These are phyloP conservation scores for Ophiostoma ips DNA, from an alignment of 2,329 filamentous ascomycete genomes.

Conservation along the genomic window DNA sequence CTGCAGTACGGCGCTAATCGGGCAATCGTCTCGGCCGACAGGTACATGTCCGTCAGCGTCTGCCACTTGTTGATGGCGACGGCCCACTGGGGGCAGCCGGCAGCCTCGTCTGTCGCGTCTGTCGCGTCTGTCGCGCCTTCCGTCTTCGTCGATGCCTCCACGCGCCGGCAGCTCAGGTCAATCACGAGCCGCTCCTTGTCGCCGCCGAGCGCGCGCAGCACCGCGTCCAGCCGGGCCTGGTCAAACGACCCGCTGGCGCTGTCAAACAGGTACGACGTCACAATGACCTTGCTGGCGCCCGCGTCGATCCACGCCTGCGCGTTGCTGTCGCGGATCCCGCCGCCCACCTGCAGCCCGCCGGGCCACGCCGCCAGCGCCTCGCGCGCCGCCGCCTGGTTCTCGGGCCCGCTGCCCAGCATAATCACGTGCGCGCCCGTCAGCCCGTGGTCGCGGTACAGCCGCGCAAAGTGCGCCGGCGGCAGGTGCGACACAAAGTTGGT, in stretches of 20 bases:
- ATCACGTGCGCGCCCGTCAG: conserved; percentile 83
- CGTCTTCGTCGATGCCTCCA: neutral
- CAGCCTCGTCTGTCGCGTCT: no score
- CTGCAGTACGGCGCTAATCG: conserved; percentile 81
- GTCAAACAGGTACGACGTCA: conserved; percentile 91
- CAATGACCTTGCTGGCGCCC: conserved; percentile 89
- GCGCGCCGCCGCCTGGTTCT: conserved; percentile 66
- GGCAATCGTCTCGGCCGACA: conserved; percentile 61
- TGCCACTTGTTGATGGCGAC: conserved; percentile 99
- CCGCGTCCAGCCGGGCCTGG: conserved; percentile 56
- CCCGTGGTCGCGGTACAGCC: conserved; percentile 61
- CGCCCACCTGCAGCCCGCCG: conserved; percentile 70
- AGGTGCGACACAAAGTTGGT: conserved; percentile 88
- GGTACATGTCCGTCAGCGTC: conserved; percentile 90
- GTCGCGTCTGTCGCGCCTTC: no score
- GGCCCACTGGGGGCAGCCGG: conserved; percentile 54
- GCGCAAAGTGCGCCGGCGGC: conserved; percentile 67
- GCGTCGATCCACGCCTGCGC: conserved; percentile 73
- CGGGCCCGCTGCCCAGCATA: conserved; percentile 64
- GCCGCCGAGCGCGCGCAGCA: conserved; percentile 57
- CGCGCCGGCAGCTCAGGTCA: conserved; percentile 75
- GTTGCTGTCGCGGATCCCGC: conserved; percentile 81
- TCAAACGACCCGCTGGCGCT: conserved; percentile 58
- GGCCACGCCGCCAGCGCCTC: conserved; percentile 72
- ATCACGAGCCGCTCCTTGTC: conserved; percentile 78